These are phyloP conservation scores for Fusarium palustre DNA, from an alignment of 2,329 filamentous ascomycete species.

Conservation along the genomic window DNA sequence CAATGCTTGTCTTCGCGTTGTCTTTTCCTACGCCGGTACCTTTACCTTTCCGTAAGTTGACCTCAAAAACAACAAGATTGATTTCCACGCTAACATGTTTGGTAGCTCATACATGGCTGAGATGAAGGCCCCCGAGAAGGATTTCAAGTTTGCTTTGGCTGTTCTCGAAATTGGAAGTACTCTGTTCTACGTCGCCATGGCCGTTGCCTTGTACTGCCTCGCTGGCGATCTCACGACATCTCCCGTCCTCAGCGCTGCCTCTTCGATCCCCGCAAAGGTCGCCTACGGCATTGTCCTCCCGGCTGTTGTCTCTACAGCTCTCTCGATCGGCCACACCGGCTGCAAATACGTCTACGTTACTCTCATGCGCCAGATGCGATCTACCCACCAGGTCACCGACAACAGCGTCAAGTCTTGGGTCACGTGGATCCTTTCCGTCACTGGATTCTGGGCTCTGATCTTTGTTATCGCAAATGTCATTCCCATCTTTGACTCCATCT, in stretches of 20 bases:
- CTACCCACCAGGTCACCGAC: slow-evolving; percentile 34
- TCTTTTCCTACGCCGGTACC: slow-evolving; percentile 46
- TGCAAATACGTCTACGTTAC: slow-evolving; percentile 45
- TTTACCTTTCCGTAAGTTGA: slow-evolving; percentile 42
- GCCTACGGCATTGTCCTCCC: slow-evolving; percentile 46
- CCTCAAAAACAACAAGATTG: accelerated
- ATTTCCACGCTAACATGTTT: accelerated
- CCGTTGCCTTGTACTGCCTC: slow-evolving; percentile 43
- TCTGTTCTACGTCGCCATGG: slow-evolving; percentile 43
- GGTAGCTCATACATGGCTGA: slow-evolving; percentile 42
- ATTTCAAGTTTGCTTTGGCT: slow-evolving; percentile 42
- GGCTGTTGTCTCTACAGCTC: slow-evolving; percentile 41
- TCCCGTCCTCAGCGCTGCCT: slow-evolving; percentile 42
- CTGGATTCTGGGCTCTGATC: slow-evolving; percentile 43
- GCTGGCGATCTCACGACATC: slow-evolving; percentile 41
- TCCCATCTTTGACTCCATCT: slow-evolving; percentile 47
- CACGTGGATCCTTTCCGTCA: slow-evolving; percentile 42
- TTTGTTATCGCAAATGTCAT: slow-evolving; percentile 47
- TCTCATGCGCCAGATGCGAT: slow-evolving; percentile 33
- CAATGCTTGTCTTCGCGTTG: slow-evolving; percentile 41
- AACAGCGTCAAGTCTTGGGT: slow-evolving; percentile 45
- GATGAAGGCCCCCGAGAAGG: slow-evolving; percentile 38
- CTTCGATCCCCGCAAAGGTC: slow-evolving; percentile 41
- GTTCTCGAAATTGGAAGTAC: slow-evolving; percentile 44
- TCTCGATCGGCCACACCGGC: slow-evolving; percentile 45